Evolutionary conservation across 768 basidiomycete genomes (phyloP), one percentile per base, ranked within the genome.

Genomic region (Russula virescens): DNA sequence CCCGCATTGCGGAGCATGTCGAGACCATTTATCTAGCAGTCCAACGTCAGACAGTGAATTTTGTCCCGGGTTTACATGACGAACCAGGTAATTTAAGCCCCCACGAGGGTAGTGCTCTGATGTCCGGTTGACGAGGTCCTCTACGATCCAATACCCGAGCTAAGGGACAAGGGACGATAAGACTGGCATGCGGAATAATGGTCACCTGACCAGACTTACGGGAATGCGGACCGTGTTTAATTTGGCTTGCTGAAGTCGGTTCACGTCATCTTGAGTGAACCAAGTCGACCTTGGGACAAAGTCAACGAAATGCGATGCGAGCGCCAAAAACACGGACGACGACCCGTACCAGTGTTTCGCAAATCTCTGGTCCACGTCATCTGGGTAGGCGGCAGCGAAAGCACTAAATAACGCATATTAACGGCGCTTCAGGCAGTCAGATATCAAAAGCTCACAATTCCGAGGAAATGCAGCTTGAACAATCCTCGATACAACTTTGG

Each of bases 101-200:
- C 90, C 90, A 40, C 82, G 79, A 16, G 88, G 86, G 70, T 80
- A 91, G 50, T 77, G 80, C 69, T 91, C 90, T 2, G 73, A 76
- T 1, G 68, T 67, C 5, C 84, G 79, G 69, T 91, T 70, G 0
- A 91, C 89, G 9, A 92, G 75, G 3, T 77, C 78, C 69, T 92
- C 90, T 9, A 92, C 75, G 51, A 91, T 84, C 90, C 90, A 92
- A 70, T 87, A 92, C 0, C 90, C 89, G 45, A 91, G 81, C 88
- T 90, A 45, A 45, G 1, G 19, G 26, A 16, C n/a, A n/a, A n/a
- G n/a, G n/a, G n/a, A 28, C 11, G 11, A 19, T 52, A 35, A 55
- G 42, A 51, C 38, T 2, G 48, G 0, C 13, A 16, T 9, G 21
- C 52, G 42, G 40, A 5, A 54, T 14, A 45, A 46, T 25, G 21